These are phyloP conservation scores for Rhododendron kiyosumense DNA, from an alignment of 148 eudicot genomes.

Conservation along the genomic window DNA sequence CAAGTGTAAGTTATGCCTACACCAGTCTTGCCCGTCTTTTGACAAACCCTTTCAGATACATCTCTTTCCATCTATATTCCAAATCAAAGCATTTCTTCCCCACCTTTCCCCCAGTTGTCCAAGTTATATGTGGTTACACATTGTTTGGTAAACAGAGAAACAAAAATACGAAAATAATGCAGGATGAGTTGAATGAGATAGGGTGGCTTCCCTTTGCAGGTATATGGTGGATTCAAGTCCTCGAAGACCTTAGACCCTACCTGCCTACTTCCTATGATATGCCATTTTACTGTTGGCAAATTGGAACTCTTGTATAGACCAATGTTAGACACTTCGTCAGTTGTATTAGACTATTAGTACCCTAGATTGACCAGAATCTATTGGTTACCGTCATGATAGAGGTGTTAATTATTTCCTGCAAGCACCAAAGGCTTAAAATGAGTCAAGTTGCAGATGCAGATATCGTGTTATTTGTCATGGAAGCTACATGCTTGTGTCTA, in stretches of 20 bases:
- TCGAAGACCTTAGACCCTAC: not conserved
- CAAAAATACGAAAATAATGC: not conserved
- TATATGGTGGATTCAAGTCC: not conserved
- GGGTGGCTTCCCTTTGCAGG: not conserved
- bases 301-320: not conserved
- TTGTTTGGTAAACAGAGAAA: not conserved
- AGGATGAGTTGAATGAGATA: not conserved
- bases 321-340: not conserved
- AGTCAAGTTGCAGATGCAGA: not conserved
- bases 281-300: not conserved
- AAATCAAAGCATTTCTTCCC: not conserved
- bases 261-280: not conserved
- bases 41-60: not conserved
- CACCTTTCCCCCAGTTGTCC: not conserved
- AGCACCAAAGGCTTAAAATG: not conserved
- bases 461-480: not conserved
- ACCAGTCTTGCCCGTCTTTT: not conserved
- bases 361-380: not conserved
- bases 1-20: not conserved
- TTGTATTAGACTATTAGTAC: not conserved
- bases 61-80: not conserved
- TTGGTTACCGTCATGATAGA: not conserved
- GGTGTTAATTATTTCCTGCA: not conserved
- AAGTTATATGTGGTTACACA: not conserved
- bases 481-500: not conserved